Conservation (phyloP, 1,284 basidiomycete genomes). For the Trametes versicolor region DNA sequence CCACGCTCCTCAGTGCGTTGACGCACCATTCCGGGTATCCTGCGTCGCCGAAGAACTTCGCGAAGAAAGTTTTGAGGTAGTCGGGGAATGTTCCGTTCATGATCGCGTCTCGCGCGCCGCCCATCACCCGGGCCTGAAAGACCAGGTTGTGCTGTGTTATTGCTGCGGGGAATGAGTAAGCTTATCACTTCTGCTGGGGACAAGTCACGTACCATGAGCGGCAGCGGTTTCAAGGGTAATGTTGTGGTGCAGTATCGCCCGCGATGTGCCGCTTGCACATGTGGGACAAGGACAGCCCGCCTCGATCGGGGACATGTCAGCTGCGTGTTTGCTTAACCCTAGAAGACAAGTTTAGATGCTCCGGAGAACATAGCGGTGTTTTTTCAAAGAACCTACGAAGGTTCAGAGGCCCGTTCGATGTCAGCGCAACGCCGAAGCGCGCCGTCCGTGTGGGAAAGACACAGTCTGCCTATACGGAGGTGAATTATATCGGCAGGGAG, state of each 20-base stretch:
- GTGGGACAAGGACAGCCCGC: constrained; percentile 82
- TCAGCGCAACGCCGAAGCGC: constrained; percentile 87
- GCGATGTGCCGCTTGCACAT: constrained; percentile 68
- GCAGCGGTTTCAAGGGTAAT: constrained; percentile 81
- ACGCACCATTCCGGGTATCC: constrained; percentile 88
- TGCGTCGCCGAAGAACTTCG: constrained; percentile 70
- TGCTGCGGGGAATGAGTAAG: constrained; percentile 51
- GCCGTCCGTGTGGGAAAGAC: constrained; percentile 91
- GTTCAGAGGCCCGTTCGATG: constrained; percentile 81
- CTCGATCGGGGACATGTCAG: constrained; percentile 78
- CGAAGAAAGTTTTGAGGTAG: constrained; percentile 79
- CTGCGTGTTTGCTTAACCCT: constrained; percentile 76
- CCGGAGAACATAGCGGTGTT: no score
- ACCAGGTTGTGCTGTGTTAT: constrained; percentile 83
- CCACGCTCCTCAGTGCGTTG: constrained; percentile 78
- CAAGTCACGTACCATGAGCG: constrained; percentile 70
- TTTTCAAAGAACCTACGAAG: constrained; percentile 65
- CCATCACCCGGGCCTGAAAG: constrained; percentile 87
- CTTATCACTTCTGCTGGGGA: constrained; percentile 17
- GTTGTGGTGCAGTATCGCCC: constrained; percentile 78
- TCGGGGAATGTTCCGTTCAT: constrained; percentile 77
- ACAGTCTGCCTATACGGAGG: constrained; percentile 77
- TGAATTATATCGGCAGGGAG: background rate
- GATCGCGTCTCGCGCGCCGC: constrained; percentile 80
- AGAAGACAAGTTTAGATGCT: background rate